Evolutionary conservation across 1,139 yeast species (phyloP).

Genomic region (Scheffersomyces stambukii): DNA sequence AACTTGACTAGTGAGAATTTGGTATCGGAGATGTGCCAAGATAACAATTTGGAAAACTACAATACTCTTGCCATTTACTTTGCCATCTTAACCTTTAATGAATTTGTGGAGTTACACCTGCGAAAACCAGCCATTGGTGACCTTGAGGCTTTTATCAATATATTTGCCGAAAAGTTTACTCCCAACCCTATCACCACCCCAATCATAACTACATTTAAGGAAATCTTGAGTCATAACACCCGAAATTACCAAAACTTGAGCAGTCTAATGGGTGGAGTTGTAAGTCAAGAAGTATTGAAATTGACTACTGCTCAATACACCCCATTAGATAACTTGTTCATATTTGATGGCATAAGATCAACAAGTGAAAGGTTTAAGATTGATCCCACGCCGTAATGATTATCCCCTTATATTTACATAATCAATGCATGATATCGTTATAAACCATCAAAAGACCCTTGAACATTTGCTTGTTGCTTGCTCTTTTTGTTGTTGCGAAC

Average conservation of each 20-base stretch:
- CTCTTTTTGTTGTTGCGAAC: slow-evolving; percentile 62
- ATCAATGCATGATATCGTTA: slow-evolving; percentile 20
- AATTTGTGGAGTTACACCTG: slow-evolving; percentile 15
- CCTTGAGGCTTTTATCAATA: slow-evolving; percentile 15
- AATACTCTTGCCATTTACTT: slow-evolving; percentile 30
- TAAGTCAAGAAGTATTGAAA: slow-evolving; percentile 69
- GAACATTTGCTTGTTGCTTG: slow-evolving; percentile 32
- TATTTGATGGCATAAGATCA: slow-evolving; percentile 64
- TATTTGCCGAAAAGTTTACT: slow-evolving; percentile 13
- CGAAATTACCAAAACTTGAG: slow-evolving; percentile 30
- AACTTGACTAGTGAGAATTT: slow-evolving; percentile 14
- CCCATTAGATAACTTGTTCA: slow-evolving; percentile 62
- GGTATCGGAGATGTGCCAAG: no score
- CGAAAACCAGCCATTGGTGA: slow-evolving; percentile 19
- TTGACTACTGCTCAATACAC: slow-evolving; percentile 68
- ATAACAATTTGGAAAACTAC: slow-evolving; percentile 15
- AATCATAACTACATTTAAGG: slow-evolving; percentile 14
- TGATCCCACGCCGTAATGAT: background rate
- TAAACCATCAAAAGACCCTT: slow-evolving; percentile 72
- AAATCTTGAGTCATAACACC: slow-evolving; percentile 27
- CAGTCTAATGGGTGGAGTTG: slow-evolving; percentile 70
- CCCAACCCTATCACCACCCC: slow-evolving; percentile 1
- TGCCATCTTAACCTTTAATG: slow-evolving; percentile 29
- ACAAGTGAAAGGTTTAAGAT: slow-evolving; percentile 47
- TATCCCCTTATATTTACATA: background rate